Evolutionary conservation across 192 early-diverging fungal species (phyloP), one percentile per base, ranked within the genome.

Genomic region (Diversispora eburnea): DNA sequence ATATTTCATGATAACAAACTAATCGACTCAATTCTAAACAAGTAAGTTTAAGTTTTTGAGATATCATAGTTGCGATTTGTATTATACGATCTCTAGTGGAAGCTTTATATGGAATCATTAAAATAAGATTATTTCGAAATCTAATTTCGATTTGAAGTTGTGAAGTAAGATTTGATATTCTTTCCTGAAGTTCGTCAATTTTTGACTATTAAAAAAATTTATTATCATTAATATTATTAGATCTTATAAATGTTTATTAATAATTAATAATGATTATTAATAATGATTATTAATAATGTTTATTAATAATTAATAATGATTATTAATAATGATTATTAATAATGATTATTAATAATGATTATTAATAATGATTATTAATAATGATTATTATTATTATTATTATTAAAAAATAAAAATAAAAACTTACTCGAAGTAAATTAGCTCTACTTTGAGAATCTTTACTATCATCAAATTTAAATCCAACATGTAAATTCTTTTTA

Each of bases 1-100:
- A 51, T 65, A 90, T 85, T 33, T 90, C 88, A 8, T 86, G 82
- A 81, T 91, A 93, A 70, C 92, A 93, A 25, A 85, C 84, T 22
- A 92, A 76, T 33, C 88, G 82, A 56, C 86, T 88, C 54, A 90
- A 79, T n/a, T 80, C 73, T 43, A 93, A 69, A 52, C 86, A 87
- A 42, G 86, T 78, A 42, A 81, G 77, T 68, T 81, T 82, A 17
- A 93, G 71, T 43, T 82, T 77, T 69, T 78, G 80, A 0, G 86
- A 85, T 0, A 90, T 81, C n/a, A 77, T 66, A 20, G 88, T 84
- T 9, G 89, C 85, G 25, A 86, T 86, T 54, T 79, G 77, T 0
- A 86, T 63, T 25, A 90, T 86, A 20, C 83, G 81, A 72, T 91
- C 88, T 41, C 88, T 86, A 9, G 90, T 90, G 1, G 80, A 57